Evolutionary conservation across 148 eudicot species (phyloP).

Genomic region (Cornus florida): DNA sequence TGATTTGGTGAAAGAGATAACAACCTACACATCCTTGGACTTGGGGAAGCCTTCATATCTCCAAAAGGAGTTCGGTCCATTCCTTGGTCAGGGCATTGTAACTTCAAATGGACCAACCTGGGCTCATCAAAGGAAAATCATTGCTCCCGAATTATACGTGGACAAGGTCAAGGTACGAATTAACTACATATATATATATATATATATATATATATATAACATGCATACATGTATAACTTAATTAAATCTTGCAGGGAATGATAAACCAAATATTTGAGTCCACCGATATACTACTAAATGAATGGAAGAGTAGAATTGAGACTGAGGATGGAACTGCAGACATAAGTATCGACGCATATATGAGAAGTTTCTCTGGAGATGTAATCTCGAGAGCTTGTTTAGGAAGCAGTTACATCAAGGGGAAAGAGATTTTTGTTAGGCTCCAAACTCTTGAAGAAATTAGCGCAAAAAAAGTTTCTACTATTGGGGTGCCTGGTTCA

Average conservation of each 20-base stretch:
- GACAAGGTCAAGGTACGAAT: constrained; percentile 20
- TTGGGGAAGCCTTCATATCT: constrained; percentile 16
- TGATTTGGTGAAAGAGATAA: constrained; percentile 16
- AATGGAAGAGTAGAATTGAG: neutral
- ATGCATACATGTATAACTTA: neutral
- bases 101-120: constrained; percentile 15
- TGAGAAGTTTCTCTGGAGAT: neutral
- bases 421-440: constrained; percentile 5
- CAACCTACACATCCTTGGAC: constrained; percentile 6
- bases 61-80: constrained; percentile 1
- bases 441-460: constrained; percentile 1
- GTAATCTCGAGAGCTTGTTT: no score
- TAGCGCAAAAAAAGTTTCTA: neutral
- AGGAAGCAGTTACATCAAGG: neutral
- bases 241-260: neutral
- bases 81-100: constrained; percentile 19
- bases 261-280: neutral
- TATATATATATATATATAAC: neutral
- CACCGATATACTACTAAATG: neutral
- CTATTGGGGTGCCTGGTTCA: neutral
- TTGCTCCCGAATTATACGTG: constrained; percentile 14
- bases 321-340: neutral
- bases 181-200: no score
- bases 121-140: constrained; percentile 19
- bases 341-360: no score